Percentiles rank a stretch among this genome's conserved stretches.
phyloP scores from a whole-genome alignment of 805 yeast species.

The Starmera quercuum region DNA sequence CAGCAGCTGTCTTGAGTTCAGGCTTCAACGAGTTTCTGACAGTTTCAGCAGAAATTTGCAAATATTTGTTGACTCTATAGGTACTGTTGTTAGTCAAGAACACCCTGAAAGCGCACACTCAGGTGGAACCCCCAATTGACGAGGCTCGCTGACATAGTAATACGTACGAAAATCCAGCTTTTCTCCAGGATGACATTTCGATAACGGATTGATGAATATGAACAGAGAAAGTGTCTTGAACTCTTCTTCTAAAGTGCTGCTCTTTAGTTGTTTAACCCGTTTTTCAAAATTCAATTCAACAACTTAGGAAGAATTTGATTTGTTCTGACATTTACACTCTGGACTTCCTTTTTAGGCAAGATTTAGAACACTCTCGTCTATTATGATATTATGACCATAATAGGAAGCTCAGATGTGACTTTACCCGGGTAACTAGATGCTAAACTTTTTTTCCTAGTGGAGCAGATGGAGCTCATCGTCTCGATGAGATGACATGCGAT shows the following conservation, averaged over 20 bases:
- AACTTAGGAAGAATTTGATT: constrained; percentile 1
- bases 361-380: too few species aligned
- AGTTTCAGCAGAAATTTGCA: constrained; percentile 84
- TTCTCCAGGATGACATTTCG: constrained; percentile 53
- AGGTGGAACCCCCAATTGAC: too few species aligned
- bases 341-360: too few species aligned
- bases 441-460: background rate
- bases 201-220: background rate
- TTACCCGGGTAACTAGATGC: background rate
- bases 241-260: background rate
- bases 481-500: constrained; percentile 1
- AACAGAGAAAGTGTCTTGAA: background rate
- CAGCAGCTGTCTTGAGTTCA: constrained; percentile 66
- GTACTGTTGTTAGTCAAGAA: too few species aligned
- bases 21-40: constrained; percentile 85
- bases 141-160: too few species aligned
- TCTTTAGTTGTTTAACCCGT: background rate
- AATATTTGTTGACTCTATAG: constrained; percentile 71
- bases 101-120: too few species aligned
- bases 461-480: background rate
- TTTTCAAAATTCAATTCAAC: background rate
- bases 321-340: constrained; percentile 2
- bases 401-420: too few species aligned
- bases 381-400: too few species aligned
- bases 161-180: constrained; percentile 57